Base-by-base conservation (phyloP, 805 yeast species). In the Hagleromyces aurorensis region DNA sequence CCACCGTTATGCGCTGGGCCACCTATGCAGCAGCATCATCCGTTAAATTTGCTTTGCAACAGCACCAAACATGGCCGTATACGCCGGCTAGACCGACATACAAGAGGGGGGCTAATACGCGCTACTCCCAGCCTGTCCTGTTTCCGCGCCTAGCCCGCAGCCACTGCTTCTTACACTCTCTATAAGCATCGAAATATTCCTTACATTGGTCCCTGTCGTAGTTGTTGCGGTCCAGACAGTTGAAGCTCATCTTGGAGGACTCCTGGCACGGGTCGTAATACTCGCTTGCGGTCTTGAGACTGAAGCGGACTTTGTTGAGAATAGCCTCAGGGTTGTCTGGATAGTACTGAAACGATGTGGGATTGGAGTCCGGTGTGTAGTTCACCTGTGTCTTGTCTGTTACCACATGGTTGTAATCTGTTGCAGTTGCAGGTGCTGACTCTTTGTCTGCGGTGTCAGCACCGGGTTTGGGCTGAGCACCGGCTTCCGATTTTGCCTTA, bases 241-340 rank as follows among this genome's bases (percentile, higher is more conserved):
- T 72, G 41, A 86, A 64, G 24, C 94, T 82, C 75, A 94, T 89
- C 51, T 75, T 77, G 7, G 96, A 69, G 20, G 91, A 77, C 48
- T 86, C 91, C 26, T 77, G 80, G 57, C 98, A 89, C 0, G 98
- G 98, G 52, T 89, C 96, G 48, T 80, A 89, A 55, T 68, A 91
- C 51, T 80, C 74, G 5, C 94, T 78, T 3, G 93, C 79, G 19
- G 72, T 87, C 47, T 89, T 87, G 11, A 72, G 60, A 1, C 75
- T 65, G 65, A 86, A 86, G 34, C 73, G 64, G 38, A 70, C 70
- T 48, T 75, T 76, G 51, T 83, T 87, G 15, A 72, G 59, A 30
- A 72, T 69, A 21, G 77, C 72, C 6, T 80, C 75, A 14, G 97
- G 97, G 32, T 76, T 75, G 42, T 91, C 98, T 1, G 97, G 97